Conservation (phyloP, 768 basidiomycete species). For the Mycena maculata region DNA sequence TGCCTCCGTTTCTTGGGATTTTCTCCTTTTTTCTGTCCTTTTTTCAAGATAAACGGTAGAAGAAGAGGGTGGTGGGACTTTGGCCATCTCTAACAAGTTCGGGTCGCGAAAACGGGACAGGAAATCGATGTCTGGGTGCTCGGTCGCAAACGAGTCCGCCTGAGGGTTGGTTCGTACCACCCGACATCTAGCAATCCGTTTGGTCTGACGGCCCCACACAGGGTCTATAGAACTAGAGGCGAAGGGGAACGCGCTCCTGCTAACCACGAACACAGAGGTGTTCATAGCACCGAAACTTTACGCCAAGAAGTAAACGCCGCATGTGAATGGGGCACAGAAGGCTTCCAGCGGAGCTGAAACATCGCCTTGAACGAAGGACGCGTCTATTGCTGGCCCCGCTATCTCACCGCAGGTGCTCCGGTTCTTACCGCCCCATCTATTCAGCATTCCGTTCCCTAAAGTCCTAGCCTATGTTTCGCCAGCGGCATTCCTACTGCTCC, state of each 20-base stretch:
- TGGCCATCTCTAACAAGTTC: conserved; percentile 93
- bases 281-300: conserved; percentile 88
- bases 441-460: conserved; percentile 47
- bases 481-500: conserved; percentile 47
- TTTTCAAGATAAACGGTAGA: too few relatives aligned
- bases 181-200: background rate
- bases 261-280: conserved; percentile 91
- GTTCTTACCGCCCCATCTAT: conserved; percentile 60
- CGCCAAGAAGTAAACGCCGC: conserved; percentile 29
- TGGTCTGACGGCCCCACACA: conserved; percentile 41
- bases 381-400: conserved; percentile 27
- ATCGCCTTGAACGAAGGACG: conserved; percentile 30
- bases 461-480: conserved; percentile 58
- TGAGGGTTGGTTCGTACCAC: conserved; percentile 77
- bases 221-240: conserved; percentile 73
- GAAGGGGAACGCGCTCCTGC: conserved; percentile 71
- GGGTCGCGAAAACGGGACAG: conserved; percentile 86
- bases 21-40: too few relatives aligned
- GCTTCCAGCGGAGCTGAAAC: conserved; percentile 29
- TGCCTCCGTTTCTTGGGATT: too few relatives aligned
- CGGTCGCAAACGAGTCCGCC: conserved; percentile 84
- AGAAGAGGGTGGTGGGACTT: too few relatives aligned
- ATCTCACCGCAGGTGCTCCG: conserved; percentile 55
- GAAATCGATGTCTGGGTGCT: conserved; percentile 95
- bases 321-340: conserved; percentile 25